phyloP scores from a whole-genome alignment of 2,329 filamentous ascomycete genomes.

The Didymellaceae sp. region DNA sequence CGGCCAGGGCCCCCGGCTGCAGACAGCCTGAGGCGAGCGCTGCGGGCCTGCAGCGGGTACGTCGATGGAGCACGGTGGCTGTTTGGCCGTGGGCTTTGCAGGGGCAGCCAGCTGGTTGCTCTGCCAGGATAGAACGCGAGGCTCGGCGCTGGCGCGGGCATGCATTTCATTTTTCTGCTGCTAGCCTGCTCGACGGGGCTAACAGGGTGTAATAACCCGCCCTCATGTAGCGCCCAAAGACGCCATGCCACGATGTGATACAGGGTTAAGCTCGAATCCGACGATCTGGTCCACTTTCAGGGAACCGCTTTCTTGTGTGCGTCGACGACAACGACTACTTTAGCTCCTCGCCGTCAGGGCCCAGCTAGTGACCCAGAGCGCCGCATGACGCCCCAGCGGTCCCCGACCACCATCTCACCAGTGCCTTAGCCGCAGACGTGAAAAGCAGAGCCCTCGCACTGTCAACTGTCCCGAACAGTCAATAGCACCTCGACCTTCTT shows the following conservation, averaged over 20 bases:
- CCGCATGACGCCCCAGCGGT: conserved; percentile 46
- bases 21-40: conserved; percentile 28
- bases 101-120: conserved; percentile 26
- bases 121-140: conserved; percentile 36
- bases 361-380: conserved; percentile 40
- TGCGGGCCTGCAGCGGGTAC: conserved; percentile 30
- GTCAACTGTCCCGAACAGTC: conserved; percentile 43
- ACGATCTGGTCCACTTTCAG: conserved; percentile 49
- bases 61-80: conserved; percentile 20
- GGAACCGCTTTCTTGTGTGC: conserved; percentile 36
- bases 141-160: conserved; percentile 19
- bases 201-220: conserved; percentile 9
- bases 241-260: conserved; percentile 50
- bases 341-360: conserved; percentile 41
- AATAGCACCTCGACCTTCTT: conserved; percentile 44
- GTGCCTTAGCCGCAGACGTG: conserved; percentile 44
- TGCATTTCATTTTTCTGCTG: conserved; percentile 38
- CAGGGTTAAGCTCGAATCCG: conserved; percentile 48
- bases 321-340: conserved; percentile 43
- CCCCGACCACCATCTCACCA: conserved; percentile 42
- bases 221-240: conserved; percentile 32
- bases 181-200: conserved; percentile 19
- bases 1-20: conserved; percentile 37
- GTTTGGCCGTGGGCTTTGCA: conserved; percentile 26
- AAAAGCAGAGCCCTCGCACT: conserved; percentile 46